Base-by-base conservation (phyloP, 371 early-diverging fungal species). In the Globomyces sp. region DNA sequence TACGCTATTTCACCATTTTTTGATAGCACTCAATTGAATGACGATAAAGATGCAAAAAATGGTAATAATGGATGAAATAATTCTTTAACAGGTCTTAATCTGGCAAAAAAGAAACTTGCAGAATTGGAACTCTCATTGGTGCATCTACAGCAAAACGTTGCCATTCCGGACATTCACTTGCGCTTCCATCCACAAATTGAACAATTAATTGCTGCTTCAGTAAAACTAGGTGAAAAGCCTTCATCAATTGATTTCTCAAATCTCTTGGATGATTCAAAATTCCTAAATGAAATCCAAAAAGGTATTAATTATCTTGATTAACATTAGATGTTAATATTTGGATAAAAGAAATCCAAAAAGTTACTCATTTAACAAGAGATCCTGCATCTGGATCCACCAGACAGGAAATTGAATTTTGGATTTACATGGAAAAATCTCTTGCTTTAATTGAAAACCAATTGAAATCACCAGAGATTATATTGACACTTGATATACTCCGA, bases 401-500 rank as follows among this genome's bases (percentile, higher is more conserved):
- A 60, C 97, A 98, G 77, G 98, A 99, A 80, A 94, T 99, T 77
- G 95, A 95, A 78, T 99, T 98, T 74, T 99, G 99, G 99, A 77
- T 95, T 45, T 90, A 90, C 69, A 93, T 99, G 94, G 99, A 99
- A 76, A 81, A 90, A 24, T 93, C 93, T 3, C 76, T 99, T 37
- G 91, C 90, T 65, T 86, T 90, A 67, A 93, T 99, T 69, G 96
- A 98, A 70, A 90, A 92, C 69, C 94, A 95, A 77, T 80, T 99
- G 47, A 92, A 90, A 79, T 91, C 92, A 72, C 94, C 94, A 68
- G 89, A 92, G 71, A 89, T 98, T 44, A 88, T 91, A 41, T 82
- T 97, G 53, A 93, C 96, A 0, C 84, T 99, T 60, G 97, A 96
- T 61, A 88, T 95, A 41, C 82, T 99, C 64, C 94, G 93, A 74